These are phyloP conservation scores for Emericellopsis cladophorae DNA, from an alignment of 2,329 filamentous ascomycete species.

Conservation along the genomic window DNA sequence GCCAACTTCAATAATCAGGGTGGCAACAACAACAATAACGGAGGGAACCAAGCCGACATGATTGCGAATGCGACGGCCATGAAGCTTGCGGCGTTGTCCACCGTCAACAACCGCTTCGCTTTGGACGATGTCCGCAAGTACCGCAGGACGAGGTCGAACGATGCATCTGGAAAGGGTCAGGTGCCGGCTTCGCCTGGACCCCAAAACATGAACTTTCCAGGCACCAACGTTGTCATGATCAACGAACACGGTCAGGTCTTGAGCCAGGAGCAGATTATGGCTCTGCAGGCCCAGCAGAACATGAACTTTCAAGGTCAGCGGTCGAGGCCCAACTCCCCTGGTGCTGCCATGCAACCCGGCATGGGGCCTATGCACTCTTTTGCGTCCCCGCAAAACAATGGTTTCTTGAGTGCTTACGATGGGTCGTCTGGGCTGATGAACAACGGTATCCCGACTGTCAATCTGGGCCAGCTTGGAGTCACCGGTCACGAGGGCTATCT, in stretches of 20 bases:
- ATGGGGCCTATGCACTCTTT: slow-evolving; percentile 58
- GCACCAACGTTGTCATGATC: slow-evolving; percentile 80
- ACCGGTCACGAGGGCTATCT: slow-evolving; percentile 72
- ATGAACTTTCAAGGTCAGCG: slow-evolving; percentile 54
- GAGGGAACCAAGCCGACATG: slow-evolving; percentile 79
- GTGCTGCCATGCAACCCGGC: slow-evolving; percentile 60
- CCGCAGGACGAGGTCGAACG: slow-evolving; percentile 79
- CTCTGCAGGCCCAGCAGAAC: slow-evolving; percentile 58
- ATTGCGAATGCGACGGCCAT: slow-evolving; percentile 97
- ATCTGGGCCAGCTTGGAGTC: slow-evolving; percentile 59
- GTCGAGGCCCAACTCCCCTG: slow-evolving; percentile 82
- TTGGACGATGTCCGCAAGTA: slow-evolving; percentile 96
- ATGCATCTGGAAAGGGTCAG: slow-evolving; percentile 50
- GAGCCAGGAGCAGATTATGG: slow-evolving; percentile 72
- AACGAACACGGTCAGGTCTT: slow-evolving; percentile 86
- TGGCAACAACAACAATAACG: slow-evolving; percentile 37
- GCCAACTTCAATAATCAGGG: slow-evolving; percentile 50
- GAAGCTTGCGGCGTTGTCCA: slow-evolving; percentile 94
- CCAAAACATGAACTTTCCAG: slow-evolving; percentile 49
- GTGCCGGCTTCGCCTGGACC: slow-evolving; percentile 54
- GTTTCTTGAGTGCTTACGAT: slow-evolving; percentile 84
- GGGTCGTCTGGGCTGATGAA: slow-evolving; percentile 56
- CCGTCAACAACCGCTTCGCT: slow-evolving; percentile 95
- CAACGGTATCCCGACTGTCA: slow-evolving; percentile 58
- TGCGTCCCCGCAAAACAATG: slow-evolving; percentile 84